Percentiles rank a stretch among this genome's conserved stretches.
These are phyloP conservation scores for Centella asiatica DNA, from an alignment of 129 eudicot genomes.

Conservation along the genomic window DNA sequence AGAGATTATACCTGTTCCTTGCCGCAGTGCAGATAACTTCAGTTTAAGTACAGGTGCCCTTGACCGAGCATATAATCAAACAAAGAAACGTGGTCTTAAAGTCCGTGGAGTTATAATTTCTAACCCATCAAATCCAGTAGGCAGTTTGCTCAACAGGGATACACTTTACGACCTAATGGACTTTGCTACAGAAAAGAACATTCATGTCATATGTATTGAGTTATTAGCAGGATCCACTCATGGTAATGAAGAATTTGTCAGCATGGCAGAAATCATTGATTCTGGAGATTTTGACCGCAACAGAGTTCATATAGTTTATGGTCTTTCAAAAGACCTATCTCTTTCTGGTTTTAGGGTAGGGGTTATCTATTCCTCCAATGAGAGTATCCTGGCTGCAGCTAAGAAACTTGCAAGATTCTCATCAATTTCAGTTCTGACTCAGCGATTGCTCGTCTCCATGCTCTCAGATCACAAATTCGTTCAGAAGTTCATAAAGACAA, in stretches of 20 bases:
- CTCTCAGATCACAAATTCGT: slow-evolving; percentile 54
- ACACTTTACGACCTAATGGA: slow-evolving; percentile 59
- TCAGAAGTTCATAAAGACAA: slow-evolving; percentile 29
- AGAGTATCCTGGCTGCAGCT: slow-evolving; percentile 47
- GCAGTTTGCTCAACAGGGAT: slow-evolving; percentile 45
- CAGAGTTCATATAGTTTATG: slow-evolving; percentile 62
- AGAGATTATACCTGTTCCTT: slow-evolving; percentile 74
- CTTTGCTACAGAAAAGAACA: slow-evolving; percentile 80
- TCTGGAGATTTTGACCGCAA: slow-evolving; percentile 45
- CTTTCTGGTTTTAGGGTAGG: slow-evolving; percentile 53
- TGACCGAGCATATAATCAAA: slow-evolving; percentile 70
- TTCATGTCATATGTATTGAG: slow-evolving; percentile 69
- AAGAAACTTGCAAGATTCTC: slow-evolving; percentile 65
- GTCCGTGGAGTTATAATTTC: slow-evolving; percentile 74
- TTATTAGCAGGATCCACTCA: slow-evolving; percentile 39
- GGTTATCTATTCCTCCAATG: slow-evolving; percentile 52
- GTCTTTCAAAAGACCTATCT: slow-evolving; percentile 56
- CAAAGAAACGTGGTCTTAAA: slow-evolving; percentile 72
- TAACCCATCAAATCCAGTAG: slow-evolving; percentile 78
- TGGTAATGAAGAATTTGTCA: slow-evolving; percentile 53
- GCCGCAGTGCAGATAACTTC: slow-evolving; percentile 86
- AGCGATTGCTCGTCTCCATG: slow-evolving; percentile 50
- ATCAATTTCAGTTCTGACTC: slow-evolving; percentile 54
- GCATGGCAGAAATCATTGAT: slow-evolving; percentile 64
- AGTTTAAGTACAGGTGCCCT: slow-evolving; percentile 44